phyloP scores from a whole-genome alignment of 352 stramenopile genomes.

The Globisporangium parvum region DNA sequence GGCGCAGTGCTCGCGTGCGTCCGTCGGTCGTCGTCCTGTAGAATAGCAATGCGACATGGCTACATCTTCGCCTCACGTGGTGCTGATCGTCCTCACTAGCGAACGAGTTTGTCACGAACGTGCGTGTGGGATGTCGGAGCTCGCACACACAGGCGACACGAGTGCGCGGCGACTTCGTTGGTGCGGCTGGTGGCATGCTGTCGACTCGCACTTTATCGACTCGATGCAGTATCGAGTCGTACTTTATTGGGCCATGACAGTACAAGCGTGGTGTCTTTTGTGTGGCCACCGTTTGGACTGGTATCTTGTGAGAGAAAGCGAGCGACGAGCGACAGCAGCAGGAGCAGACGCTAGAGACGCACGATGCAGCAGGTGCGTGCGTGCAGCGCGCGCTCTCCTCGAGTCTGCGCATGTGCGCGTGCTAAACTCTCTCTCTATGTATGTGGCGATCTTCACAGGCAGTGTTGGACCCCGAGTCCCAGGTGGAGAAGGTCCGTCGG shows the following conservation, averaged over 20 bases:
- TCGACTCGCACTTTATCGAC: background rate
- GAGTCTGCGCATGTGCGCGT: background rate
- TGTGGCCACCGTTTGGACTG: background rate
- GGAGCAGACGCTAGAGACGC: background rate
- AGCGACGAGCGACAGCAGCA: background rate
- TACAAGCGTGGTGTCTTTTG: no score
- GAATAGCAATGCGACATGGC: background rate
- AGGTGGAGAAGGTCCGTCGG: conserved; percentile 61
- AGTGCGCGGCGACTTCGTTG: no score
- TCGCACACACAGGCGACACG: no score
- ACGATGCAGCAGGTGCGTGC: conserved; percentile 12
- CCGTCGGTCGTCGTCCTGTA: background rate
- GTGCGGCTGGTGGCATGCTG: no score
- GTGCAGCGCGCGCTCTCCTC: background rate
- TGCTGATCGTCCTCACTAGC: background rate
- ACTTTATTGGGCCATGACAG: background rate
- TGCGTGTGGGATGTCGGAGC: no score
- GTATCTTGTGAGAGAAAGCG: conserved; percentile 5
- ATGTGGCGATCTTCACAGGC: conserved; percentile 26
- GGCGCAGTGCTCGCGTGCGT: background rate
- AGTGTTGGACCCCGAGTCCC: conserved; percentile 72
- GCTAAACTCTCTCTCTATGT: no score
- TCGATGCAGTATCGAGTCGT: background rate
- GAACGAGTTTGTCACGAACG: background rate
- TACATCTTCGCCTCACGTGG: background rate